phyloP scores from a whole-genome alignment of 495 filamentous ascomycete genomes.

The Neohortaea acidophila region DNA sequence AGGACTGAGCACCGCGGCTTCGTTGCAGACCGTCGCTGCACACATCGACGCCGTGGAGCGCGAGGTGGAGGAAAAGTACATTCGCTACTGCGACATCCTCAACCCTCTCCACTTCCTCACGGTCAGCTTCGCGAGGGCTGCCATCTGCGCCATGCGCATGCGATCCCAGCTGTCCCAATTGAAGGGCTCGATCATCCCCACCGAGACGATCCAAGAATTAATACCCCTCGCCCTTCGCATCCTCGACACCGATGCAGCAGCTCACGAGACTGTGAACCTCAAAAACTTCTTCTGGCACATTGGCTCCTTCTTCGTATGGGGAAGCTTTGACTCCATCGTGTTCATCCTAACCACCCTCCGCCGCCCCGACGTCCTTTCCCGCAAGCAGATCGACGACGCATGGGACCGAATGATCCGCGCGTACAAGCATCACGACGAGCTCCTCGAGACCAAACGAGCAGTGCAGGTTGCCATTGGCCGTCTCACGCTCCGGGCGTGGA shows the following conservation, averaged over 20 bases:
- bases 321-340: conserved; percentile 8
- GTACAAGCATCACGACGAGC: conserved; percentile 4
- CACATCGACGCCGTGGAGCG: conserved; percentile 5
- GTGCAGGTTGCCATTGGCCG: conserved; percentile 11
- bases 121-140: neutral
- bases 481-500: conserved; percentile 12
- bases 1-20: no score
- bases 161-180: conserved; percentile 4
- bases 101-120: conserved; percentile 9
- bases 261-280: conserved; percentile 1
- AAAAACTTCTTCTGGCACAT: conserved; percentile 14
- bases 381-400: neutral
- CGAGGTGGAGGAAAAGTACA: conserved; percentile 9
- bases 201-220: conserved; percentile 1
- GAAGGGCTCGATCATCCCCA: neutral
- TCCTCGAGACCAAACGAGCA: neutral
- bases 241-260: conserved; percentile 8
- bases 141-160: conserved; percentile 1
- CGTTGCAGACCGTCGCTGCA: neutral
- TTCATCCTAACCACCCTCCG: conserved; percentile 6
- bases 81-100: conserved; percentile 14
- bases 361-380: neutral
- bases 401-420: conserved; percentile 8
- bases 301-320: conserved; percentile 10
- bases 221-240: conserved; percentile 6